Conservation (phyloP, 1,284 basidiomycete species). For the Tylopilus sp. region DNA sequence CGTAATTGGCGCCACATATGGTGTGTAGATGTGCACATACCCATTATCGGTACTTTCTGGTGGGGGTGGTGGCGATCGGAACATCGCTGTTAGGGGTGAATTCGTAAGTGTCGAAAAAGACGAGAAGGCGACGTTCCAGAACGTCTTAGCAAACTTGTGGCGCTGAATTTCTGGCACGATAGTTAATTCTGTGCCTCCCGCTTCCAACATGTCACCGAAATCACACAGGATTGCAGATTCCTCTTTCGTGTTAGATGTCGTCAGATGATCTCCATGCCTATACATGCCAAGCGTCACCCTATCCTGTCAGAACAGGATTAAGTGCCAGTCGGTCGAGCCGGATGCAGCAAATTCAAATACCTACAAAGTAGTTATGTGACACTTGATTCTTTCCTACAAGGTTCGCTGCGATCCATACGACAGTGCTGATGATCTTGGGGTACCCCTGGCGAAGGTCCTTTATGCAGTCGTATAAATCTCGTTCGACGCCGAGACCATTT, state of each 20-base stretch:
- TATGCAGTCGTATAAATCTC: conserved; percentile 59
- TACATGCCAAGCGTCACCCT: conserved; percentile 54
- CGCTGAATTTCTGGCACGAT: conserved; percentile 61
- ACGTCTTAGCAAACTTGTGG: conserved; percentile 61
- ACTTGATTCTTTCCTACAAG: conserved; percentile 48
- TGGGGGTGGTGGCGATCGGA: conserved; percentile 43
- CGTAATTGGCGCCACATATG: conserved; percentile 44
- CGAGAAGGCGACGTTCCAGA: conserved; percentile 62
- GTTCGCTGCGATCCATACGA: conserved; percentile 56
- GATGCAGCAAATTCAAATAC: conserved; percentile 11
- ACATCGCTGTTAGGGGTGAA: conserved; percentile 52
- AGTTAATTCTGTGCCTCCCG: conserved; percentile 49
- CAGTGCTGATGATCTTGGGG: conserved; percentile 54
- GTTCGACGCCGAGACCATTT: conserved; percentile 77
- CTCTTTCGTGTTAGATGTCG: conserved; percentile 42
- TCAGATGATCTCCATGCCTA: conserved; percentile 44
- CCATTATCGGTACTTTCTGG: conserved; percentile 17
- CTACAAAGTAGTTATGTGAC: conserved; percentile 52
- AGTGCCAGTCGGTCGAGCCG: neutral
- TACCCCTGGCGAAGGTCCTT: conserved; percentile 42
- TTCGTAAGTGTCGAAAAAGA: conserved; percentile 52
- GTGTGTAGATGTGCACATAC: conserved; percentile 31
- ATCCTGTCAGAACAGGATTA: conserved; percentile 40
- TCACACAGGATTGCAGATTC: conserved; percentile 48
- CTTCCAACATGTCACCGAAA: conserved; percentile 45